A percentile compares a stretch with the other conserved stretches of the same genome.
Conservation (phyloP, 192 early-diverging fungal species). For the Kickxella alabastrina region DNA sequence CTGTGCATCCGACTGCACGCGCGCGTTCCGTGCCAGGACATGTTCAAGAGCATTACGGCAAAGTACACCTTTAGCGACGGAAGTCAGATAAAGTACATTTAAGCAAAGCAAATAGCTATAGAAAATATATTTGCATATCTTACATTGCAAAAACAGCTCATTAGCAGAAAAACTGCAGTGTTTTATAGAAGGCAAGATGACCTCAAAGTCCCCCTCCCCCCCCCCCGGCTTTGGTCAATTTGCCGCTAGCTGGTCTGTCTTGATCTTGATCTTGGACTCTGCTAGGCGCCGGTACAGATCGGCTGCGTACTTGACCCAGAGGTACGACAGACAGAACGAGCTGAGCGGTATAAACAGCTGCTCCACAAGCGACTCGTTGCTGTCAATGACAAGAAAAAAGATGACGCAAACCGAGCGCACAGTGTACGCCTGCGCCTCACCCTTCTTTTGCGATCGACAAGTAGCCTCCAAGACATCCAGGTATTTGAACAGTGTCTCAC, state of each 20-base stretch:
- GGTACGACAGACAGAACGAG: conserved; percentile 42
- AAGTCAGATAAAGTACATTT: conserved; percentile 15
- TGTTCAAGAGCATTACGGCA: conserved; percentile 37
- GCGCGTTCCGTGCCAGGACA: conserved; percentile 46
- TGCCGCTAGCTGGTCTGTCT: too few relatives aligned
- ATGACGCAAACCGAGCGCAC: conserved; percentile 31
- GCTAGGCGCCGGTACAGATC: conserved; percentile 32
- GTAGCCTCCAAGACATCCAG: conserved; percentile 43
- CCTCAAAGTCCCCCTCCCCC: too few relatives aligned
- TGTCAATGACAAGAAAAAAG: conserved; percentile 20
- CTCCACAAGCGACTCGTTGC: conserved; percentile 16
- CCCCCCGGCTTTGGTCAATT: too few relatives aligned
- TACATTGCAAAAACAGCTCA: too few relatives aligned
- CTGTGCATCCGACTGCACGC: conserved; percentile 79
- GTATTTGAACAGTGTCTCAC: conserved; percentile 29
- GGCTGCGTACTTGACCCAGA: conserved; percentile 37
- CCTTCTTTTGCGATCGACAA: conserved; percentile 19
- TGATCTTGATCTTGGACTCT: background rate
- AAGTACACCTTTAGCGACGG: conserved; percentile 38
- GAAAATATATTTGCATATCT: too few relatives aligned
- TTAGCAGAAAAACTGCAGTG: too few relatives aligned
- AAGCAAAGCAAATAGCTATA: background rate
- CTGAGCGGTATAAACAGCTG: conserved; percentile 34
- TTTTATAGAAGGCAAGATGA: too few relatives aligned
- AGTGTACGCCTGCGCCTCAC: conserved; percentile 17